phyloP scores from a whole-genome alignment of 2,329 filamentous ascomycete genomes.

The Aspergillus unguis region DNA sequence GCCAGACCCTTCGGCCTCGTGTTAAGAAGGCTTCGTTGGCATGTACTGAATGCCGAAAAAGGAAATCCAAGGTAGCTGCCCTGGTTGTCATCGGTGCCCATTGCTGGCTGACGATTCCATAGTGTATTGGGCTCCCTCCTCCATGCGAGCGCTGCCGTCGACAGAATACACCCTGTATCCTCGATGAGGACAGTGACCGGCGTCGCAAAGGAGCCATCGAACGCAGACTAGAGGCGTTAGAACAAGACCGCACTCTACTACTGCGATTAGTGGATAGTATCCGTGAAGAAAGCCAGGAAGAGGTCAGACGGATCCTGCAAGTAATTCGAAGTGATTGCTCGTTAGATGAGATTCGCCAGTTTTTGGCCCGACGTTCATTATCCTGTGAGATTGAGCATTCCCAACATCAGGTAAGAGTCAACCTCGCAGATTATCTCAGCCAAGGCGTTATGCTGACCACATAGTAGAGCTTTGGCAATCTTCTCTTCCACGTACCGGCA shows the following conservation, averaged over 20 bases:
- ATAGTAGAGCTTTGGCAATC: constrained; percentile 14
- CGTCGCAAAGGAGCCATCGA: constrained; percentile 24
- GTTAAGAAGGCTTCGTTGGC: constrained; percentile 1
- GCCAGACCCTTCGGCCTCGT: not conserved
- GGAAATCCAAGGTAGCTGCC: not conserved
- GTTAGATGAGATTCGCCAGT: constrained; percentile 21
- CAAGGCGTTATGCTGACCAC: not conserved
- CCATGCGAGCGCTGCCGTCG: constrained; percentile 24
- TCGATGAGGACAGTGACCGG: constrained; percentile 23
- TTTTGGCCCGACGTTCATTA: constrained; percentile 6
- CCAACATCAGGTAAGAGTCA: not conserved
- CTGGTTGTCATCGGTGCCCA: not conserved
- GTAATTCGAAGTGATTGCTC: constrained; percentile 25
- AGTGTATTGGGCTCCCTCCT: constrained; percentile 20
- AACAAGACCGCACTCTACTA: constrained; percentile 22
- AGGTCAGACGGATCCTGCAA: constrained; percentile 16
- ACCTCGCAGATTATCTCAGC: not conserved
- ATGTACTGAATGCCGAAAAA: constrained; percentile 1
- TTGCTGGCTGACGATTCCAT: constrained; percentile 22
- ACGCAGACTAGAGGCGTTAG: constrained; percentile 23
- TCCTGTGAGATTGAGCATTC: not conserved
- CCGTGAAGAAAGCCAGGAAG: constrained; percentile 15
- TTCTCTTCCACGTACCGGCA: constrained; percentile 17
- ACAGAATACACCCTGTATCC: constrained; percentile 20
- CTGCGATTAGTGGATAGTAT: constrained; percentile 20